Base-by-base conservation (phyloP, 2,329 filamentous ascomycete genomes). In the Penicillium sumatraense region DNA sequence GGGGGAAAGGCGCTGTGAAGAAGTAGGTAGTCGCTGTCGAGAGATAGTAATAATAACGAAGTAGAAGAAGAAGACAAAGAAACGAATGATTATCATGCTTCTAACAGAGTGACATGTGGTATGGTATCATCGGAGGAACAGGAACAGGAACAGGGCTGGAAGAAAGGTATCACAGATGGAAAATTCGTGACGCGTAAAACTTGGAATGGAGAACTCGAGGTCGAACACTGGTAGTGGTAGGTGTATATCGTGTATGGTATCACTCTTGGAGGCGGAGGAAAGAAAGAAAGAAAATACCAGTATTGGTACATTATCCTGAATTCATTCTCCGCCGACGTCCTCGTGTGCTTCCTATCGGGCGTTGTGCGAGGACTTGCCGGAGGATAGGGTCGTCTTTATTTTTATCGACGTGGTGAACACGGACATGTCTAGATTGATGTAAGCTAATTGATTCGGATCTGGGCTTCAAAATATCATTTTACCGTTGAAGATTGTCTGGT, bases 401-500 rank as follows among this genome's bases (percentile, higher is more conserved):
- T 72, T 91, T 95, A 68, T 98, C 93, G 35, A 87, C 79, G 71
- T 98, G 95, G 71, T 98, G 93, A 38, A 95, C 91, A 51, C 91
- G 86, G 29, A 98, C 95, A 74, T 99, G 95, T 73, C 92, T 96
- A 31, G 45, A 42, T 42, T n/a, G 36, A n/a, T n/a, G n/a, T n/a
- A n/a, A n/a, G n/a, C n/a, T n/a, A n/a, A n/a, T n/a, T n/a, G n/a
- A n/a, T n/a, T n/a, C n/a, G n/a, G n/a, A n/a, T n/a, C n/a, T n/a
- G n/a, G n/a, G n/a, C n/a, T n/a, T n/a, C n/a, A n/a, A n/a, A n/a
- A 14, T 18, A 26, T 16, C n/a, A 16, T 9, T 5, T 62, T 81
- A 96, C 91, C 93, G 87, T 79, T 97, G 93, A 53, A 99, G 78
- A 79, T 98, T 98, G 73, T 99, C 95, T 29, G 95, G 95, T 64